phyloP scores from a whole-genome alignment of 495 filamentous ascomycete genomes.

The Penicillium paxilli region DNA sequence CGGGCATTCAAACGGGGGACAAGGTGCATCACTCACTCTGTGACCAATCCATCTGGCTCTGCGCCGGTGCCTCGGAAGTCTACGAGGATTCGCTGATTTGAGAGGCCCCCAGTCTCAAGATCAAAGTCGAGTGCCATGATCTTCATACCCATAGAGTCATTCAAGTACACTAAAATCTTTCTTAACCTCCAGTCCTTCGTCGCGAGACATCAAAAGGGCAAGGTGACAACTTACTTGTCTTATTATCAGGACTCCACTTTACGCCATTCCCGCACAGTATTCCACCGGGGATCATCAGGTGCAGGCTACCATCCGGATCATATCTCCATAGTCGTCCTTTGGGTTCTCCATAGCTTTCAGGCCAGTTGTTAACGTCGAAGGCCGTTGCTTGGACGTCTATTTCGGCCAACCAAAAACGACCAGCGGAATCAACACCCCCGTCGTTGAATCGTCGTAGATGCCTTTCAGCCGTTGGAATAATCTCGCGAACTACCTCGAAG shows the following conservation, averaged over 20 bases:
- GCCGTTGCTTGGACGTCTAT: constrained; percentile 20
- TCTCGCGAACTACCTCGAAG: constrained; percentile 23
- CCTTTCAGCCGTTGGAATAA: constrained; percentile 22
- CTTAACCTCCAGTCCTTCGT: background rate
- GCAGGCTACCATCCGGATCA: constrained; percentile 30
- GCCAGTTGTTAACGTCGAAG: constrained; percentile 8
- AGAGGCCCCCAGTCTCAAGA: constrained; percentile 20
- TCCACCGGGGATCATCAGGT: constrained; percentile 23
- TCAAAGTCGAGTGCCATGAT: constrained; percentile 29
- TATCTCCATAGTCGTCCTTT: constrained; percentile 31
- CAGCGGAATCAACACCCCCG: constrained; percentile 25
- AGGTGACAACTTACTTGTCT: constrained; percentile 16
- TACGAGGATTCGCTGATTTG: constrained; percentile 21
- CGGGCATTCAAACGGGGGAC: background rate
- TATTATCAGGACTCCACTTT: constrained; percentile 35
- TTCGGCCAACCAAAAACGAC: constrained; percentile 28
- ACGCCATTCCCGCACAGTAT: constrained; percentile 34
- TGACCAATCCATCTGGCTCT: constrained; percentile 30
- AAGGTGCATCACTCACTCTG: constrained; percentile 14
- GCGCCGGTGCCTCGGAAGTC: constrained; percentile 17
- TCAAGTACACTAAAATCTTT: constrained; percentile 21
- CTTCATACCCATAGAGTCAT: constrained; percentile 27
- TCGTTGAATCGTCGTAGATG: constrained; percentile 24
- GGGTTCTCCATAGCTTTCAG: constrained; percentile 16
- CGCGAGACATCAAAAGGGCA: background rate